These are phyloP conservation scores for Bipolaris sorokiniana DNA, from an alignment of 2,329 filamentous ascomycete species.

Conservation along the genomic window DNA sequence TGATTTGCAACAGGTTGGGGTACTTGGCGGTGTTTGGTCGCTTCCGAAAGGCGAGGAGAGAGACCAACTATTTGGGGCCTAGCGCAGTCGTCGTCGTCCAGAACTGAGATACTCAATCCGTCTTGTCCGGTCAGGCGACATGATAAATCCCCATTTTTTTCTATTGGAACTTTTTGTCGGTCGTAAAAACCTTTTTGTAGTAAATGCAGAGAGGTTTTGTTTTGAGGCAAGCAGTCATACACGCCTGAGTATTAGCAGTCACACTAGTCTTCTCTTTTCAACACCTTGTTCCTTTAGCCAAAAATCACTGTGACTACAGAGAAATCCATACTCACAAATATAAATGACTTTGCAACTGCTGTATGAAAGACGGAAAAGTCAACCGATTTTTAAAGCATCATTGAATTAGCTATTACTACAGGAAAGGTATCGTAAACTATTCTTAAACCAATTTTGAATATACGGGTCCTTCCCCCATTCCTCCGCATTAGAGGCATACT, in stretches of 20 bases:
- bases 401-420: slow-evolving; percentile 34
- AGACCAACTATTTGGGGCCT: neutral
- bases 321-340: too few species aligned
- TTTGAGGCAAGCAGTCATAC: too few species aligned
- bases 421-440: slow-evolving; percentile 9
- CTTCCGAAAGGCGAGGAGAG: slow-evolving; percentile 2
- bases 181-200: neutral
- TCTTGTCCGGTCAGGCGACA: neutral
- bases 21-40: neutral
- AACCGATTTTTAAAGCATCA: neutral
- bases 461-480: neutral
- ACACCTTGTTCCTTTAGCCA: too few species aligned
- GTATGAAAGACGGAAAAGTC: too few species aligned
- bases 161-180: neutral
- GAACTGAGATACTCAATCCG: slow-evolving; percentile 1
- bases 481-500: slow-evolving; percentile 24
- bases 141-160: too few species aligned
- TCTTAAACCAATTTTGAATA: slow-evolving; percentile 4
- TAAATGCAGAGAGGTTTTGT: too few species aligned
- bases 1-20: too few species aligned
- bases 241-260: too few species aligned
- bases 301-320: too few species aligned
- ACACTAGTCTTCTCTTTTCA: too few species aligned
- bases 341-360: too few species aligned
- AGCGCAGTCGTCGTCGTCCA: neutral